Evolutionary conservation across 164 flowering plant species (phyloP), one percentile per base, ranked within the genome.

Genomic region (Stephania cephalantha): DNA sequence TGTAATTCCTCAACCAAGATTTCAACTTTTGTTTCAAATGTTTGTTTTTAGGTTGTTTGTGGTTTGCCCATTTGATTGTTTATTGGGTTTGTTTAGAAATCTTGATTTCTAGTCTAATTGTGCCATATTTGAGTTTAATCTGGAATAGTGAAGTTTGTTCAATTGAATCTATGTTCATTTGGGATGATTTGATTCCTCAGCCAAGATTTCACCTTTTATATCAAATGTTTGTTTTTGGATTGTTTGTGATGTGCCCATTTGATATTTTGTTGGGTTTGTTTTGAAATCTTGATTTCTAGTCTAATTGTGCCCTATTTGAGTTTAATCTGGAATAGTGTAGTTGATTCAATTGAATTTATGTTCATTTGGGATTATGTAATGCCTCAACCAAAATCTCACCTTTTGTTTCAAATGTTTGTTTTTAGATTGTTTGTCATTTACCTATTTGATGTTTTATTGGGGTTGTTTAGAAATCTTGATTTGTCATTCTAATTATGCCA

Each of bases 1-100:
- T 83, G 95, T 92, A 90, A 84, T 68, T 55, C 71, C 73, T 78
- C 17, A 5, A 17, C 46, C 61, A 44, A 35, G 31, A 35, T 18
- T 42, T 76, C 70, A 30, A 42, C 42, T 35, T 35, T 35, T 35
- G 3, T 35, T 35, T 35, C 4, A 12, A 42, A 50, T 50, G 6
- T 29, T 52, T 50, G 53, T 66, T 73, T 68, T 46, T 22, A 42
- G 9, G 1, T 68, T 71, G 10, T 1, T 22, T 61, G 64, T 6
- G 20, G 42, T 17, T 15, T 50, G 15, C 55, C 11, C 12, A 50
- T 50, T 50, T 50, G 11, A 0, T 50, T 2, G 7, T 11, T 50
- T 50, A 10, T 9, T 2, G 55, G 12, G 55, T 50, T 50, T 50
- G 55, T 50, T 50, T 11, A 50, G 55, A 50, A 35, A 50, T 50